phyloP scores from a whole-genome alignment of 768 basidiomycete genomes.

The Trametes elegans region DNA sequence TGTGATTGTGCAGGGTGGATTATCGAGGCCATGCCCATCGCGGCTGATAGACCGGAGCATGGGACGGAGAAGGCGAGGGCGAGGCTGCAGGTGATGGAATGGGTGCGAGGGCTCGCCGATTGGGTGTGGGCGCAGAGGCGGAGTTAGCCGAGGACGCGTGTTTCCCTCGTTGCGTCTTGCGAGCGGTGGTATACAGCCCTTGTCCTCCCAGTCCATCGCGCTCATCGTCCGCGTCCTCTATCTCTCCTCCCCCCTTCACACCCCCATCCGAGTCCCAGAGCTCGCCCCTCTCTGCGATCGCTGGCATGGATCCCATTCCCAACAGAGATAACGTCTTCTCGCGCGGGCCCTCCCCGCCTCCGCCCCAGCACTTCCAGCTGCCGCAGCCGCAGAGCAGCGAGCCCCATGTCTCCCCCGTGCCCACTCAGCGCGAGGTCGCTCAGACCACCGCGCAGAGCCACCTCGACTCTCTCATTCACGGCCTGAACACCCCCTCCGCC shows the following conservation, averaged over 20 bases:
- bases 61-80: background rate
- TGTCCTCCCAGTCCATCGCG: slow-evolving; percentile 15
- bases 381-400: slow-evolving; percentile 25
- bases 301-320: slow-evolving; percentile 29
- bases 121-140: slow-evolving; percentile 1
- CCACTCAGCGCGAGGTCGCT: slow-evolving; percentile 36
- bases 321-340: slow-evolving; percentile 32
- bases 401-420: slow-evolving; percentile 33
- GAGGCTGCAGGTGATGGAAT: background rate
- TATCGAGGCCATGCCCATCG: slow-evolving; percentile 1
- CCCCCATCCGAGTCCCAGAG: background rate
- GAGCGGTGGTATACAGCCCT: slow-evolving; percentile 7
- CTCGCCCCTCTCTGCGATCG: slow-evolving; percentile 16
- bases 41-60: slow-evolving; percentile 14
- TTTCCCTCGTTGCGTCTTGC: slow-evolving; percentile 22
- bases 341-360: slow-evolving; percentile 30
- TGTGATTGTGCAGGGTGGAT: slow-evolving; percentile 6
- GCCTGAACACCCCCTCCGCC: slow-evolving; percentile 39
- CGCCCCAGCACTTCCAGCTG: slow-evolving; percentile 25
- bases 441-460: slow-evolving; percentile 52
- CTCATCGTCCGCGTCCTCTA: slow-evolving; percentile 20
- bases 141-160: slow-evolving; percentile 20
- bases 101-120: background rate
- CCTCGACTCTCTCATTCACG: slow-evolving; percentile 69
- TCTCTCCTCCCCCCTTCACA: slow-evolving; percentile 20